These are phyloP conservation scores for Xerocomus amazonicus DNA, from an alignment of 1,284 basidiomycete species.

Conservation along the genomic window DNA sequence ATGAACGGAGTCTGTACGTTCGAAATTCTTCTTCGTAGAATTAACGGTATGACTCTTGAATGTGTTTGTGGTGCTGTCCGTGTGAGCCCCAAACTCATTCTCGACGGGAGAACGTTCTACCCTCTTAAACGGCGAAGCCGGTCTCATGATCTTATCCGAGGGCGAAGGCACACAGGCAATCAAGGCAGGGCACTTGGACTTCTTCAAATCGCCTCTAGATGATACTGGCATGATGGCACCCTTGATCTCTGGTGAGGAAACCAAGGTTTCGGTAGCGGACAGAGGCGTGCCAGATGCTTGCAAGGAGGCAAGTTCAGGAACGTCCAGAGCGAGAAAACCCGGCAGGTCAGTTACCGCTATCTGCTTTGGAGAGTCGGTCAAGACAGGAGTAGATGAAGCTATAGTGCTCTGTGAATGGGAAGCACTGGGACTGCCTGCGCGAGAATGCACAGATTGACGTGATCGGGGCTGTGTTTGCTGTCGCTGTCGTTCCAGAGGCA, in stretches of 20 bases:
- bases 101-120: constrained; percentile 12
- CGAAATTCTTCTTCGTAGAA: constrained; percentile 31
- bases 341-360: constrained; percentile 3
- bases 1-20: constrained; percentile 47
- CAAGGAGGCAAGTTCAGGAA: constrained; percentile 1
- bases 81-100: constrained; percentile 29
- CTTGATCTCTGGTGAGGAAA: neutral
- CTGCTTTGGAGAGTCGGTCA: constrained; percentile 22
- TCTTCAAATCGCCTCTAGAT: constrained; percentile 6
- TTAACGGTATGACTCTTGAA: constrained; percentile 30
- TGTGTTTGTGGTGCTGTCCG: constrained; percentile 14
- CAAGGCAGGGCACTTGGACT: constrained; percentile 20
- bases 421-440: constrained; percentile 22
- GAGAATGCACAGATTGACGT: constrained; percentile 18
- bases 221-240: neutral
- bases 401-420: constrained; percentile 9
- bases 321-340: constrained; percentile 4
- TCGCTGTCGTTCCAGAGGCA: constrained; percentile 44
- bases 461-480: constrained; percentile 28
- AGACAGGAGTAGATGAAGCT: constrained; percentile 28
- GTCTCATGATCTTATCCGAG: constrained; percentile 17
- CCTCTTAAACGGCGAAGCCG: constrained; percentile 24
- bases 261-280: neutral
- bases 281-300: constrained; percentile 6
- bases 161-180: constrained; percentile 16